phyloP scores from a whole-genome alignment of 1,284 basidiomycete species.

The Xerocomus amazonicus region DNA sequence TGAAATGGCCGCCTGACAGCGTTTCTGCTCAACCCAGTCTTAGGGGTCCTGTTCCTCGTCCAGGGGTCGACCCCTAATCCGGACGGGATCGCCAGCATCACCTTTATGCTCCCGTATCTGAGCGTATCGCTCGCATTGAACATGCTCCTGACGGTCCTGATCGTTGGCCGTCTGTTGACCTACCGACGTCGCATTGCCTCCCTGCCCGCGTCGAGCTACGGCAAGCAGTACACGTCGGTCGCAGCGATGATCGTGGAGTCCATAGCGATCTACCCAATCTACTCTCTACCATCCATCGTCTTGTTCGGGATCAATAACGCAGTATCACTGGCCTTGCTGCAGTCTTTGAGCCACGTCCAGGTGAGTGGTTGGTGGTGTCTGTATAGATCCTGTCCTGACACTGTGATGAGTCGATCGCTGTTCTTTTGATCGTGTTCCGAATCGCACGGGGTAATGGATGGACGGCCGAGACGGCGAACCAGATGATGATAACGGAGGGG shows the following conservation, averaged over 20 bases:
- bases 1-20: not conserved
- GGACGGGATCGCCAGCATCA: slow-evolving; percentile 12
- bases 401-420: slow-evolving; percentile 15
- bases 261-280: slow-evolving; percentile 18
- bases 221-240: slow-evolving; percentile 20
- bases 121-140: slow-evolving; percentile 22
- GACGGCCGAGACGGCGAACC: slow-evolving; percentile 10
- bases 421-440: slow-evolving; percentile 23
- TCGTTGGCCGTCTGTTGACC: slow-evolving; percentile 20
- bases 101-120: slow-evolving; percentile 20
- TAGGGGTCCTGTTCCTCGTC: slow-evolving; percentile 11
- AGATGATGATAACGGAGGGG: slow-evolving; percentile 1
- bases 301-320: slow-evolving; percentile 15
- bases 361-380: slow-evolving; percentile 2
- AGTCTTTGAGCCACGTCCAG: slow-evolving; percentile 22
- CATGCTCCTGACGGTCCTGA: slow-evolving; percentile 24
- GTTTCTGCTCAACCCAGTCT: not conserved
- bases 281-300: slow-evolving; percentile 16
- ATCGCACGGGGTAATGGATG: slow-evolving; percentile 27
- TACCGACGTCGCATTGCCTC: slow-evolving; percentile 2
- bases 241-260: slow-evolving; percentile 25
- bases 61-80: slow-evolving; percentile 17
- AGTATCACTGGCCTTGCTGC: slow-evolving; percentile 14
- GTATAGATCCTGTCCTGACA: not conserved
- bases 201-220: slow-evolving; percentile 14